Percentiles rank a stretch among this genome's conserved stretches.
phyloP scores from a whole-genome alignment of 768 basidiomycete species.

The Coprinopsis cinerea region DNA sequence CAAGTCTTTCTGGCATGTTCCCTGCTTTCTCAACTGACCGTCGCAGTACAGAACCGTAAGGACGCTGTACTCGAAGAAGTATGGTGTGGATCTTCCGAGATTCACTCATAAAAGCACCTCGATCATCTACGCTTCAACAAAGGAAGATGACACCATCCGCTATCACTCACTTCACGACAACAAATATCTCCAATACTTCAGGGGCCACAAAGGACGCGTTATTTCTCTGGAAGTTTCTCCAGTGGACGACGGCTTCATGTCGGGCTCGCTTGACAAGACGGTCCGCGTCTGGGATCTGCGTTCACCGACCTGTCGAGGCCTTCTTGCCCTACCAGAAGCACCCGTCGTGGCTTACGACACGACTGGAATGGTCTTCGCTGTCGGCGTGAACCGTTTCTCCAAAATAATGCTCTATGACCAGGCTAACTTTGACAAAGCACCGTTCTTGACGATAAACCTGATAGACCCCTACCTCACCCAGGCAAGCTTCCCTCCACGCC shows the following conservation, averaged over 20 bases:
- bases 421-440: slow-evolving; percentile 84
- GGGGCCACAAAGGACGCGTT: slow-evolving; percentile 87
- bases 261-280: slow-evolving; percentile 88
- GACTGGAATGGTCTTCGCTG: slow-evolving; percentile 79
- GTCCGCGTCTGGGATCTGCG: slow-evolving; percentile 96
- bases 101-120: slow-evolving; percentile 89
- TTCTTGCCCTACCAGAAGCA: slow-evolving; percentile 55
- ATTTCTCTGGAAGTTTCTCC: slow-evolving; percentile 90
- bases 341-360: slow-evolving; percentile 84
- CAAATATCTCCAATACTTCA: slow-evolving; percentile 93
- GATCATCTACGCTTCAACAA: slow-evolving; percentile 88
- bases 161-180: slow-evolving; percentile 96
- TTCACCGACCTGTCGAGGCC: slow-evolving; percentile 67
- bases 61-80: slow-evolving; percentile 88
- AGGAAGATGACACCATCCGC: slow-evolving; percentile 90
- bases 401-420: slow-evolving; percentile 84
- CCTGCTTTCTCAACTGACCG: slow-evolving; percentile 10
- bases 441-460: slow-evolving; percentile 79
- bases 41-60: slow-evolving; percentile 54
- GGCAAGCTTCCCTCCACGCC: slow-evolving; percentile 80
- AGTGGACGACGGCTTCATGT: slow-evolving; percentile 92
- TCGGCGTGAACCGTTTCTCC: slow-evolving; percentile 75
- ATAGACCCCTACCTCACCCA: slow-evolving; percentile 73
- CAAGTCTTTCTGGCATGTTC: slow-evolving; percentile 44
- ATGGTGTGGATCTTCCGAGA: slow-evolving; percentile 89